These are phyloP conservation scores for Neonothopanus nambi DNA, from an alignment of 1,284 basidiomycete species.

Conservation along the genomic window DNA sequence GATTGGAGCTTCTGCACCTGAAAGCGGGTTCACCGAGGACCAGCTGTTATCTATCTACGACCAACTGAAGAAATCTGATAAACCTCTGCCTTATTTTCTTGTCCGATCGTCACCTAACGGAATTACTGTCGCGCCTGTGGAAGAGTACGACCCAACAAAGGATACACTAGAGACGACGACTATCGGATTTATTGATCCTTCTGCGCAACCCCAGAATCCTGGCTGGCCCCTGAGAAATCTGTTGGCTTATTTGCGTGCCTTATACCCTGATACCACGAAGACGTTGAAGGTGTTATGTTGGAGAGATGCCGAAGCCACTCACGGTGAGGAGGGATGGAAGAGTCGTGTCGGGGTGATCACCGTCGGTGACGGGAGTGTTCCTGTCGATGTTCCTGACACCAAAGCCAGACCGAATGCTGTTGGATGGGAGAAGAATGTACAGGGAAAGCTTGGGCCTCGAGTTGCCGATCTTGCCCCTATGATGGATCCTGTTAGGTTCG, in stretches of 20 bases:
- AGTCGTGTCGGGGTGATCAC: constrained; percentile 61
- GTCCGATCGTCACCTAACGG: constrained; percentile 35
- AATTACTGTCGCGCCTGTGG: constrained; percentile 50
- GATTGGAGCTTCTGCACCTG: constrained; percentile 39
- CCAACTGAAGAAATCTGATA: constrained; percentile 36
- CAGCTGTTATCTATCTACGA: constrained; percentile 45
- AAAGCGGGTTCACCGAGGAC: constrained; percentile 28
- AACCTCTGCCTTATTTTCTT: constrained; percentile 59
- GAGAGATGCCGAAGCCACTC: constrained; percentile 59
- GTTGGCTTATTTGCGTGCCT: constrained; percentile 73
- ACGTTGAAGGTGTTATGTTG: constrained; percentile 74
- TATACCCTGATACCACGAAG: constrained; percentile 49
- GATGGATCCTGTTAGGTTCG: constrained; percentile 87
- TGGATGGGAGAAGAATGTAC: constrained; percentile 93
- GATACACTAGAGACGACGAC: constrained; percentile 44
- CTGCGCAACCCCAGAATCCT: constrained; percentile 73
- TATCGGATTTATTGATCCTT: constrained; percentile 87
- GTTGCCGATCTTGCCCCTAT: constrained; percentile 90
- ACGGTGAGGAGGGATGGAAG: constrained; percentile 47
- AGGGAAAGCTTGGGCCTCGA: constrained; percentile 81
- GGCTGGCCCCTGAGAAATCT: constrained; percentile 97
- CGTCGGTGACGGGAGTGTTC: constrained; percentile 26
- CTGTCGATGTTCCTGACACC: constrained; percentile 15
- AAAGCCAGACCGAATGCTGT: constrained; percentile 62
- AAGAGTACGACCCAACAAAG: constrained; percentile 49